Evolutionary conservation across 1,139 yeast species (phyloP), one percentile per base, ranked within the genome.

Genomic region (Hansenula lynferdii): DNA sequence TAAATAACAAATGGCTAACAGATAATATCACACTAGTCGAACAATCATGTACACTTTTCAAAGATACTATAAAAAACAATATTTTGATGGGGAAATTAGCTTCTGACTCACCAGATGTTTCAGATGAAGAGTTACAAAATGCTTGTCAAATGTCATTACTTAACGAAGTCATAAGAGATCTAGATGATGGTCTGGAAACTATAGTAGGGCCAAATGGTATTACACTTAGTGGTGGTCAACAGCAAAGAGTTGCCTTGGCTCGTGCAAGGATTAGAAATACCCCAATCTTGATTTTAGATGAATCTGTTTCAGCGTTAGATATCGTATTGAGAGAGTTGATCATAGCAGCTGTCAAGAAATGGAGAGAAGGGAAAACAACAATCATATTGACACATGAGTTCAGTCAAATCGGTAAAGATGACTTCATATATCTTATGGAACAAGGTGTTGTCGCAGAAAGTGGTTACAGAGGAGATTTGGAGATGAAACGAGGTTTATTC

Each of bases 171-270:
- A 55, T 83, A 2, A 50, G 55, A 5, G 59, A 56, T 25, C 53
- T 82, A 3, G 72, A 81, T 0, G 60, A 73, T 9, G 87, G 89
- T 0, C 38, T 77, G 4, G 68, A 81, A 21, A 73, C 86, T 0
- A 46, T 57, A 2, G 51, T 85, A 3, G 77, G 80, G 0, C 56
- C 61, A 0, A 63, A 64, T 3, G 75, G 76, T 3, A 47, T 65
- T 15, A 56, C 66, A 2, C 63, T 92, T n/a, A 87, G 96, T 47
- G 97, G 97, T 5, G 98, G 98, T 0, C 96, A 92, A 57, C 75
- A 72, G 40, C 98, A 92, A 60, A 65, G 90, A 42, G 66, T 92
- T 5, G 83, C 92, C 0, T 56, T 92, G 22, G 96, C 97, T 0
- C 70, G 97, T 42, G 97, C 97, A 0, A 71, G 69, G 44, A 49